A percentile compares a stretch with the other conserved stretches of the same genome.
Conservation (phyloP, 2,329 filamentous ascomycete genomes). For the Paramyrothecium roridum region DNA sequence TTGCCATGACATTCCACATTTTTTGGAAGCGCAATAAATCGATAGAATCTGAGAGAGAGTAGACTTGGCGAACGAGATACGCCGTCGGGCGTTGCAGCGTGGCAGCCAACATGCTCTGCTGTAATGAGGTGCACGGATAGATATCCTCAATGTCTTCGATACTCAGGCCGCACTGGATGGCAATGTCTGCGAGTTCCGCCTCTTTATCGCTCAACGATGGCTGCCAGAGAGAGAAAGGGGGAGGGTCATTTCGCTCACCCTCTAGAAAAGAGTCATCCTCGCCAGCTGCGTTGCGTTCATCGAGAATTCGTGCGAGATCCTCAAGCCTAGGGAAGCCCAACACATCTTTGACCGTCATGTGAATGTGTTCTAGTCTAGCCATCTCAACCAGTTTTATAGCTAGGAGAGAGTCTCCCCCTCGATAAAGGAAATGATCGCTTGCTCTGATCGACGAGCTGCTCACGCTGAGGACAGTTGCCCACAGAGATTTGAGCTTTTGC, state of each 20-base stretch:
- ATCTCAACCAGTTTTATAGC: too few relatives aligned
- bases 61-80: slow-evolving; percentile 27
- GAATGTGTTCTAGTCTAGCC: too few relatives aligned
- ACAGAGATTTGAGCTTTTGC: slow-evolving; percentile 22
- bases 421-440: too few relatives aligned
- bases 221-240: too few relatives aligned
- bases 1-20: slow-evolving; percentile 17
- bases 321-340: too few relatives aligned
- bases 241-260: too few relatives aligned
- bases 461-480: slow-evolving; percentile 37
- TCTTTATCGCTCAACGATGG: too few relatives aligned
- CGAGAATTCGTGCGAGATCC: too few relatives aligned
- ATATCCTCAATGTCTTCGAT: slow-evolving; percentile 21
- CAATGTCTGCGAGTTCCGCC: slow-evolving; percentile 18
- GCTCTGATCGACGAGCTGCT: not conserved
- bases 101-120: slow-evolving; percentile 34
- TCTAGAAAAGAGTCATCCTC: too few relatives aligned
- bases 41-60: slow-evolving; percentile 13
- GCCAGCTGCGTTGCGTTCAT: too few relatives aligned
- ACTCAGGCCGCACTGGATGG: not conserved
- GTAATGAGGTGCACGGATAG: slow-evolving; percentile 35
- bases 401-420: too few relatives aligned
- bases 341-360: too few relatives aligned
- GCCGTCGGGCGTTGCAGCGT: slow-evolving; percentile 23
- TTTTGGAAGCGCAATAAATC: slow-evolving; percentile 19